Evolutionary conservation across 2,329 filamentous ascomycete species (phyloP), one percentile per base, ranked within the genome.

Genomic region (Aphanoascus verrucosus): DNA sequence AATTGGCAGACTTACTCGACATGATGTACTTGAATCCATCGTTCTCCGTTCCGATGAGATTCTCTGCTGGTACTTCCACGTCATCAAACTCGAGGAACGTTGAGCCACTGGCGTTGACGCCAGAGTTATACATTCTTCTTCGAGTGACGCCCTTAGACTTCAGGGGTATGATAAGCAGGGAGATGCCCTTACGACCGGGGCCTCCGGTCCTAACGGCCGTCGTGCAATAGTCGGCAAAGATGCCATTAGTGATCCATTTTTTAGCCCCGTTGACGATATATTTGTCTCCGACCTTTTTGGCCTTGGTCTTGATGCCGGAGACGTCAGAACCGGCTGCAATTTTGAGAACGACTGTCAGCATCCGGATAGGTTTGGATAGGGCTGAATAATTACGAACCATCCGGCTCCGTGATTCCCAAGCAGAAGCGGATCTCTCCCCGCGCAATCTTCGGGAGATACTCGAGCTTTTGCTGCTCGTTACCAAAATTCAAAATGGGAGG

Each of bases 11-110:
- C 14, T 8, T 61, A 68, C 76, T 86, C 38, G 80, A 83, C 83
- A 86, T 86, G 62, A 85, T 79, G 60, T 86, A 85, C 48, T 74
- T 75, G 78, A 88, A 87, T 0, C 85, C 85, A 63, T 78, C 71
- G 32, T 85, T 84, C 65, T 88, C 84, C 20, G 74, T 61, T 1
- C 85, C 85, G 47, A 88, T 80, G 7, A 88, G 67, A 60, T 88
- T 86, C 62, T 80, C 77, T 0, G 78, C 75, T 0, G 84, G 84
- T 0, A 89, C 84, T 55, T 78, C 76, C 1, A 88, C 85, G 51
- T 88, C 82, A 58, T 87, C 84, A 1, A 89, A 73, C 63, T 86
- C 83, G 59, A 88, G 84, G 64, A 80, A 80, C 0, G 76, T 78
- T 3, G 77, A 73, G 63, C 81, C 81, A 40, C 81, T 82, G 4